Evolutionary conservation across 768 basidiomycete genomes (phyloP), one percentile per base, ranked within the genome.

Genomic region (Mycena belliarum): DNA sequence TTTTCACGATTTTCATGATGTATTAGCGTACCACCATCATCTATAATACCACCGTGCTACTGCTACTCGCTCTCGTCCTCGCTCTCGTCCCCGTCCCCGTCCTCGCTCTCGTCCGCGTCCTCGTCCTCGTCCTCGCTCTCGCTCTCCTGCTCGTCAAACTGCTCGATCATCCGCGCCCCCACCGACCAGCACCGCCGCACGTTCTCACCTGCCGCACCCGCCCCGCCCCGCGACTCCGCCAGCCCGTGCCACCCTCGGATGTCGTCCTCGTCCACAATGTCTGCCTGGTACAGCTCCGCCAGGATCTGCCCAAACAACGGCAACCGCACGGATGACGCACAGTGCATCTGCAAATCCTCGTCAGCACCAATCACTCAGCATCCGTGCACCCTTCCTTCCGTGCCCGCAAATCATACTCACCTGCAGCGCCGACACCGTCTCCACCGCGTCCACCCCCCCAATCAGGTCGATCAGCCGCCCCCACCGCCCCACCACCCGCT

Each of bases 261-360:
- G 62, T 93, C 88, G 49, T 93, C 89, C 66, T 95, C 94, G 47
- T 91, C 91, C 3, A 97, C 86, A 43, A 97, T 82, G 69, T 99
- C 96, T n/a, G 82, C 80, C 68, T 96, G 91, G 71, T 98, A 99
- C 15, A 95, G 76, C 4, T 88, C 87, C 28, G 88, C 88, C 23
- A 98, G 82, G 54, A 96, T 83, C 66, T 91, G 85, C 4, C 90
- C 91, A 71, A 97, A 98, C 55, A 93, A 76, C 18, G 83, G 78
- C 65, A 85, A 71, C 55, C 88, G 85, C 59, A 76, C 77, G 21
- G 83, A 90, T 48, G 68, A 67, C 48, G 86, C 84, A 57, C 88
- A 91, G 68, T 88, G 84, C 45, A 72, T 78, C 89, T 91, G 59
- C 37, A 42, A 35, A 35, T 14, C 6, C 33, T 32, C 29, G 14